Evolutionary conservation across 1,284 basidiomycete genomes (phyloP), one percentile per base, ranked within the genome.

Genomic region (Caloboletus inedulis): DNA sequence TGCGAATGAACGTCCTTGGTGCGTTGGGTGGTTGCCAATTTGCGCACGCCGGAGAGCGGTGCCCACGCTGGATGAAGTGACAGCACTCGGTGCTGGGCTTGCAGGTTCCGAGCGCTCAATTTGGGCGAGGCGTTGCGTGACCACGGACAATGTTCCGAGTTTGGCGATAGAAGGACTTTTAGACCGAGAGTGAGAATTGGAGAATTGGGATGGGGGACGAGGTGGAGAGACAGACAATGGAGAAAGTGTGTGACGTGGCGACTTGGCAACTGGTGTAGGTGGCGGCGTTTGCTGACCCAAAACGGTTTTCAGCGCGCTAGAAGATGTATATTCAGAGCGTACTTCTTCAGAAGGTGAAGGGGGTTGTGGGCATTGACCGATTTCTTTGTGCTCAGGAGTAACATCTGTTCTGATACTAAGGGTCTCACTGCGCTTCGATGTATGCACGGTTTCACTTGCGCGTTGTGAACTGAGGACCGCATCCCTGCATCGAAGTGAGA

Each of bases 81-180:
- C 30, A 3, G 50, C 43, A 33, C 64, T 70, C 31, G 54, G 46
- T 16, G 58, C 25, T 16, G 68, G 58, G 39, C 62, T 65, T 27
- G 44, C 36, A 12, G 60, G 52, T 40, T 57, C 59, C 10, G 58
- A 65, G 47, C 65, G 59, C 54, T 76, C 72, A 16, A 82, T 73
- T 55, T 78, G 71, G 7, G 79, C 77, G 21, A 81, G 72, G 34
- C 79, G 77, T 55, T 78, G 73, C 53, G 71, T 78, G 43, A 82
- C 80, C 39, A 82, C 70, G 10, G 80, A 82, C 40, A 72, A 60
- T 48, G 72, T 69, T 47, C 73, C 74, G n/a, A 82, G 70, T 48
- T 79, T 76, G 27, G 71, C 68, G 45, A 82, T 77, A 16, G 80
- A 82, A n/a, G 79, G 76, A 47, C 76, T 80, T 49, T 70, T 71